Evolutionary conservation across 2,329 filamentous ascomycete genomes (phyloP).

Genomic region (Nannizziopsis arthrosporioides): DNA sequence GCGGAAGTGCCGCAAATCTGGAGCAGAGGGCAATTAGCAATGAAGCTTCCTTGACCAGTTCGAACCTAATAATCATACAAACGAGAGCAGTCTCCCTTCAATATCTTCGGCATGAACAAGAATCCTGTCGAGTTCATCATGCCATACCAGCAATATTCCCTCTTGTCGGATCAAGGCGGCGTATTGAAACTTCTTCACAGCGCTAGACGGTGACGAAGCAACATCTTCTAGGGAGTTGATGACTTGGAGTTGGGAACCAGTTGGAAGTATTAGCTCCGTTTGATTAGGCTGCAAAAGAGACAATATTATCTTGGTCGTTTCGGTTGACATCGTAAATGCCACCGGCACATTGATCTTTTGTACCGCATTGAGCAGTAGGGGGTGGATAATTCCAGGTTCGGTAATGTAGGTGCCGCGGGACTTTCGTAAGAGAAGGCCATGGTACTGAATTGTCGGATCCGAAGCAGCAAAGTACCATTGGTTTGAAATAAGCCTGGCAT

Average conservation of each 20-base stretch:
- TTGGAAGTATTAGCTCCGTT: constrained; percentile 33
- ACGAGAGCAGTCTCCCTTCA: constrained; percentile 16
- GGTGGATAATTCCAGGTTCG: constrained; percentile 31
- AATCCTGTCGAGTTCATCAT: constrained; percentile 33
- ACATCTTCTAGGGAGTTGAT: constrained; percentile 35
- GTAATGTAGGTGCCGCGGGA: constrained; percentile 34
- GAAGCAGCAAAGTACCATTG: constrained; percentile 18
- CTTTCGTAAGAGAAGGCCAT: constrained; percentile 31
- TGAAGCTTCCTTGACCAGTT: background rate
- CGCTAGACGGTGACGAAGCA: constrained; percentile 28
- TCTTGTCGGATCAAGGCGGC: constrained; percentile 36
- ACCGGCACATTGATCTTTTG: constrained; percentile 37
- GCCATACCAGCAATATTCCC: constrained; percentile 35
- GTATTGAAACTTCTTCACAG: constrained; percentile 36
- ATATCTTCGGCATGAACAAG: constrained; percentile 27
- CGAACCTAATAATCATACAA: constrained; percentile 11
- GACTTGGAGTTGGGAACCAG: constrained; percentile 37
- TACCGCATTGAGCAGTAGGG: constrained; percentile 33
- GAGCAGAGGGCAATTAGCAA: constrained; percentile 2
- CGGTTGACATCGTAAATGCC: constrained; percentile 40
- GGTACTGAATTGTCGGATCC: constrained; percentile 13
- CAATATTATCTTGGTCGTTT: constrained; percentile 38
- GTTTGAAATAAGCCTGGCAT: constrained; percentile 21
- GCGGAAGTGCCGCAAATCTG: constrained; percentile 16
- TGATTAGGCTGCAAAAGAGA: constrained; percentile 32